These are phyloP conservation scores for Paramecium caudatum DNA, from an alignment of 73 alveolate species.

Conservation along the genomic window DNA sequence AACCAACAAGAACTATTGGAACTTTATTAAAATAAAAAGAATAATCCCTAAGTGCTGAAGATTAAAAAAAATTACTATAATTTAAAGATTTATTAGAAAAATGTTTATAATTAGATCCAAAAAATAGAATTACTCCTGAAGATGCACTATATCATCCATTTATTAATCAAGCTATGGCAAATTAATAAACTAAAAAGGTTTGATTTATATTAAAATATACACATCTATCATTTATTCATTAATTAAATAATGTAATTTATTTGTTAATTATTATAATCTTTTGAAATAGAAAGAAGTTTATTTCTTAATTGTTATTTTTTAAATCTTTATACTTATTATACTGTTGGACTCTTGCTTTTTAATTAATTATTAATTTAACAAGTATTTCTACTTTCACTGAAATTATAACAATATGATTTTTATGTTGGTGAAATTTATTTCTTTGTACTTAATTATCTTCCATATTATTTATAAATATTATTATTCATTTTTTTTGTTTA, in stretches of 20 bases:
- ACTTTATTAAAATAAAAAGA: conserved; percentile 55
- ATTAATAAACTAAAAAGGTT: conserved; percentile 17
- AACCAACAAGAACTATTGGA: conserved; percentile 59
- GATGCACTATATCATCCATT: conserved; percentile 93
- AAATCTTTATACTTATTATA: neutral
- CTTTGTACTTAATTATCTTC: neutral
- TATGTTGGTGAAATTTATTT: neutral
- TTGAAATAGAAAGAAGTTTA: neutral
- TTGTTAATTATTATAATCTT: neutral
- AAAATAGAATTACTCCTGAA: conserved; percentile 90
- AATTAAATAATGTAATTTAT: neutral
- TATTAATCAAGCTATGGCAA: conserved; percentile 62
- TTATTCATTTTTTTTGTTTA: neutral
- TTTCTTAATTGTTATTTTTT: neutral
- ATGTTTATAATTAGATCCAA: conserved; percentile 87
- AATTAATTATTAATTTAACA: neutral
- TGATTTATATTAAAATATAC: neutral
- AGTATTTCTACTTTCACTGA: neutral
- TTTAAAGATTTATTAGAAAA: conserved; percentile 90
- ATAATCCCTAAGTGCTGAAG: conserved; percentile 71
- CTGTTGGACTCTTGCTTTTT: neutral
- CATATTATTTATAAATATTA: neutral
- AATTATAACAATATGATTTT: neutral
- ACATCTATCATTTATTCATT: conserved; percentile 13
- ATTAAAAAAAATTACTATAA: conserved; percentile 73